Conservation (phyloP, 2,329 filamentous ascomycete genomes). For the Trichoderma sp. region DNA sequence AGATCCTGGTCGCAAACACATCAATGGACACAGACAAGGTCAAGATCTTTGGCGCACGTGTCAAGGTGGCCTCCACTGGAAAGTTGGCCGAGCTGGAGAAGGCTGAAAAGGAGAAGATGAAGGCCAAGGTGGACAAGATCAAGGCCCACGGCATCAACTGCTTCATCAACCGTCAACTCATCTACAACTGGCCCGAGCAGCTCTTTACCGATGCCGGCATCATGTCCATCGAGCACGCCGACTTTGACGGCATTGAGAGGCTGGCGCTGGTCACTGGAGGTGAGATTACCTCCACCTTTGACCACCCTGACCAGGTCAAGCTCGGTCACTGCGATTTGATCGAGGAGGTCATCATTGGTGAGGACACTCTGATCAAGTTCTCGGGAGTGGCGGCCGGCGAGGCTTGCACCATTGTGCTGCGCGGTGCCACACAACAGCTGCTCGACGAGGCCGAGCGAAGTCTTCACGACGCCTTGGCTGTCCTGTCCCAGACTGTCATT, state of each 20-base stretch:
- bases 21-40: constrained; percentile 99
- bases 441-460: constrained; percentile 96
- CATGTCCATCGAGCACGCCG: constrained; percentile 97
- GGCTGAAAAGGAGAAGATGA: constrained; percentile 99
- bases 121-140: constrained; percentile 97
- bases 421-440: constrained; percentile 94
- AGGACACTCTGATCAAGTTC: constrained; percentile 97
- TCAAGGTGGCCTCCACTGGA: constrained; percentile 94
- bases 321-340: constrained; percentile 93
- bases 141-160: constrained; percentile 99
- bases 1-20: constrained; percentile 97
- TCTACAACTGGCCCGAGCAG: constrained; percentile 99
- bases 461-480: constrained; percentile 92
- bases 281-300: constrained; percentile 96
- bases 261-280: constrained; percentile 93
- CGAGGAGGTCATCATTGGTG: constrained; percentile 97
- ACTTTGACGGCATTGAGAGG: constrained; percentile 97
- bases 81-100: constrained; percentile 98
- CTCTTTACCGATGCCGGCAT: constrained; percentile 97
- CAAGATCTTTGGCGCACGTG: constrained; percentile 97
- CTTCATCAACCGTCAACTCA: constrained; percentile 98
- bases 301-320: constrained; percentile 96
- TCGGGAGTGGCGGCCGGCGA: constrained; percentile 92
- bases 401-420: constrained; percentile 95
- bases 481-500: constrained; percentile 93